These are phyloP conservation scores for Hygrophorus russula DNA, from an alignment of 768 basidiomycete species.

Conservation along the genomic window DNA sequence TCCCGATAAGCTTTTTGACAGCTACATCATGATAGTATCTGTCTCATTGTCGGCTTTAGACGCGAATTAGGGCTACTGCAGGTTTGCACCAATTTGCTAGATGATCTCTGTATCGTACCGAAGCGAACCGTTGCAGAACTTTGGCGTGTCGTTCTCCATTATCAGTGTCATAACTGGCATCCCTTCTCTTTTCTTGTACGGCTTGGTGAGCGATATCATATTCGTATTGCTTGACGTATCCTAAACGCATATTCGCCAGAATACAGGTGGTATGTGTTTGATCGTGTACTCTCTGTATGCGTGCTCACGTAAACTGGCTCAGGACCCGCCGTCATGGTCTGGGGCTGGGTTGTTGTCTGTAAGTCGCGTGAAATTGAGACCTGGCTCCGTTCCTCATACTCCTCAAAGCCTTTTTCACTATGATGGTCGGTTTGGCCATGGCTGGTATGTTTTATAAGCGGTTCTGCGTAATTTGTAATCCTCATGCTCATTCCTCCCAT, in stretches of 20 bases:
- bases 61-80: conserved; percentile 55
- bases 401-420: conserved; percentile 47
- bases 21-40: background rate
- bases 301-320: background rate
- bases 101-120: background rate
- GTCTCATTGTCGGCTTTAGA: conserved; percentile 18
- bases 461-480: background rate
- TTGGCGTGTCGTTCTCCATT: conserved; percentile 67
- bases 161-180: conserved; percentile 68
- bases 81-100: conserved; percentile 21
- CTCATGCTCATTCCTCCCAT: background rate
- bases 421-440: conserved; percentile 67
- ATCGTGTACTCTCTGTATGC: background rate
- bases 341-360: conserved; percentile 63
- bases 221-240: background rate
- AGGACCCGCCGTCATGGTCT: conserved; percentile 53
- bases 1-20: background rate
- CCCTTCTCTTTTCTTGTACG: conserved; percentile 58
- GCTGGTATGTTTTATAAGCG: conserved; percentile 33
- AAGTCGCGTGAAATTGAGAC: conserved; percentile 12
- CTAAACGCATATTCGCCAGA: conserved; percentile 24
- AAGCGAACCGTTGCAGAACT: conserved; percentile 35
- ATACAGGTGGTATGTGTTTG: conserved; percentile 51
- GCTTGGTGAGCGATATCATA: conserved; percentile 36
- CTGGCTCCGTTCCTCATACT: background rate